Base-by-base conservation (phyloP, 2,329 filamentous ascomycete species). In the Talaromyces sp. region DNA sequence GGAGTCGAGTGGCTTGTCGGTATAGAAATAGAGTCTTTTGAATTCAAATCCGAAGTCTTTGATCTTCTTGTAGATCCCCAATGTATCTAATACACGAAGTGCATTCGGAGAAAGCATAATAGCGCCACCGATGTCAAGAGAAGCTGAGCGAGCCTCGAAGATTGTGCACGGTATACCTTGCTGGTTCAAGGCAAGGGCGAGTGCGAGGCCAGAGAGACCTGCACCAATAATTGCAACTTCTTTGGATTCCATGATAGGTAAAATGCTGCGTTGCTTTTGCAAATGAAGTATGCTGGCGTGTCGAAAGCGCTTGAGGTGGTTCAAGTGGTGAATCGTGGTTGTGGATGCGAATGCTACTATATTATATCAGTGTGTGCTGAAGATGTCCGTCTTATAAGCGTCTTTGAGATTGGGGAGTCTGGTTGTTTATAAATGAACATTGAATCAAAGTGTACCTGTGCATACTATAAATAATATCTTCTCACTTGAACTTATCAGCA, bases 91-190 rank as follows among this genome's bases (percentile, higher is more conserved):
- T 35, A 85, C 72, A 3, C 75, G 74, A 1, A 86, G 74, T 0
- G 82, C 80, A 48, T 86, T 86, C 4, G 83, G 83, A 0, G 82
- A 83, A 2, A 86, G 75, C 78, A 84, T 83, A 27, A 86, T 71
- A 1, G 80, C 82, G 2, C 83, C 83, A 16, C 80, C 79, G 20
- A 78, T 77, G 53, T 79, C 73, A 2, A 77, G 71, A 1, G 77
- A 71, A 0, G 73, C 72, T 0, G 69, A 52, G 8, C 79, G 75
- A 13, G 74, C 70, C 55, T 86, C 83, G 55, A 83, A 85, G 46
- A 86, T 68, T 2, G 70, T 78, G 53, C 70, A 74, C 4, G 71
- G 58, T 39, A 86, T 84, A 36, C 71, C 70, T 51, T 81, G 73
- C 27, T 77, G 70, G 51, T 84, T 76, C 0, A 87, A 71, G 2